phyloP scores from a whole-genome alignment of 2,329 filamentous ascomycete species.

The Ceratocystis ficicola region DNA sequence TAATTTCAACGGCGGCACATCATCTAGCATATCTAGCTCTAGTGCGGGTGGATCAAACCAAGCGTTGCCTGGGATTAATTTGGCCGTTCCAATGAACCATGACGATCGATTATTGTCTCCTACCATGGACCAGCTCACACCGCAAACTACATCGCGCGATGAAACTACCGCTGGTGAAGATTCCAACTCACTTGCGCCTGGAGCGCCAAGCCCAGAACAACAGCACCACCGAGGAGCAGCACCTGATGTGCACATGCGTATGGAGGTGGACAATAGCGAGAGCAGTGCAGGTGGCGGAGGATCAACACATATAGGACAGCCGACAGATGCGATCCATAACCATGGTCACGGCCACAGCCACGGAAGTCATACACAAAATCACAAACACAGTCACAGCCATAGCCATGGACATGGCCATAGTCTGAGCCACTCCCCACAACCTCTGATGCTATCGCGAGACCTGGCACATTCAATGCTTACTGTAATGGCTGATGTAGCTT shows the following conservation, averaged over 20 bases:
- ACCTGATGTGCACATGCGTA: conserved; percentile 17
- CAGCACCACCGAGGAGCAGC: conserved; percentile 13
- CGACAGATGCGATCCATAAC: conserved; percentile 11
- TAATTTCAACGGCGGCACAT: background rate
- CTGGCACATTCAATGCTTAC: conserved; percentile 15
- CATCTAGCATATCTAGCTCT: background rate
- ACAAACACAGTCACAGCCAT: background rate
- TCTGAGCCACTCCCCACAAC: conserved; percentile 16
- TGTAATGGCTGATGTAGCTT: conserved; percentile 20
- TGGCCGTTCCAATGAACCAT: conserved; percentile 19
- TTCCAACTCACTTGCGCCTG: conserved; percentile 18
- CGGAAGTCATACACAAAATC: too few relatives aligned
- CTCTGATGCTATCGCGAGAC: conserved; percentile 10
- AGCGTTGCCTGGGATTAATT: conserved; percentile 13
- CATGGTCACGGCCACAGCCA: background rate
- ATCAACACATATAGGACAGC: background rate
- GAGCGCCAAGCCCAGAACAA: conserved; percentile 19
- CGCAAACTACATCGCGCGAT: conserved; percentile 18
- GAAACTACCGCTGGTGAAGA: conserved; percentile 20
- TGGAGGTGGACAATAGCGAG: conserved; percentile 15
- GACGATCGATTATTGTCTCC: conserved; percentile 20
- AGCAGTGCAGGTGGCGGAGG: background rate
- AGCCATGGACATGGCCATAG: conserved; percentile 6
- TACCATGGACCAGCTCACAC: conserved; percentile 19
- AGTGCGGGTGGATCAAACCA: background rate